A percentile compares a stretch with the other conserved stretches of the same genome.
These are phyloP conservation scores for Raffaelea deltoideospora DNA, from an alignment of 2,329 filamentous ascomycete species.

Conservation along the genomic window DNA sequence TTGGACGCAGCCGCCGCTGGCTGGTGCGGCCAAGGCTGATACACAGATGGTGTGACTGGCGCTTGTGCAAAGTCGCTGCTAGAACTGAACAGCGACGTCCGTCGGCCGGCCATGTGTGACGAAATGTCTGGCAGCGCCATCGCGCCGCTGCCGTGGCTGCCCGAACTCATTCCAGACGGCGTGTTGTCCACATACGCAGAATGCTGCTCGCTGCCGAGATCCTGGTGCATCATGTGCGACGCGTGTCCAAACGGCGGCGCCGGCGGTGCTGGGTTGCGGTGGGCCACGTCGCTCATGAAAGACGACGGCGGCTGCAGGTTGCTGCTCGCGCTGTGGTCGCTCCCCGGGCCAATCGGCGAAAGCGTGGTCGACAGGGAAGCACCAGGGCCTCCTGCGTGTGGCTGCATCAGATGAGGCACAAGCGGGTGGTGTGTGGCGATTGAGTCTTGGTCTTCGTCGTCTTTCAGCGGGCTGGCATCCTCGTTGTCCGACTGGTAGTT, in stretches of 20 bases:
- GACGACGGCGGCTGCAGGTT: constrained; percentile 9
- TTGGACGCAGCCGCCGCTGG: no score
- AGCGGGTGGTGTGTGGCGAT: constrained; percentile 15
- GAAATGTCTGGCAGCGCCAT: no score
- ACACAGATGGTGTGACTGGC: constrained; percentile 20
- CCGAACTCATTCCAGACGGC: no score
- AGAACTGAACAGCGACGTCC: constrained; percentile 27
- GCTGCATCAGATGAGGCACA: constrained; percentile 17
- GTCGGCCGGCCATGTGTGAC: constrained; percentile 27
- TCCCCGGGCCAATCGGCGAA: constrained; percentile 12
- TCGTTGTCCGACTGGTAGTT: constrained; percentile 33
- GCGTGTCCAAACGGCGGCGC: no score
- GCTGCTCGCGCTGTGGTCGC: constrained; percentile 19
- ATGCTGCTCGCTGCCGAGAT: constrained; percentile 25
- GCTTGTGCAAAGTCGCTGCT: constrained; percentile 29
- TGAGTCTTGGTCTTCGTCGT: constrained; percentile 24
- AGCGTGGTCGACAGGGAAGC: constrained; percentile 1
- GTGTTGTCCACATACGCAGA: constrained; percentile 22
- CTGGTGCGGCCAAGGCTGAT: constrained; percentile 29
- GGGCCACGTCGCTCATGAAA: constrained; percentile 28
- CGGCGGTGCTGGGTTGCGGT: constrained; percentile 22
- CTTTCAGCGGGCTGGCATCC: constrained; percentile 20
- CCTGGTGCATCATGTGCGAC: constrained; percentile 25
- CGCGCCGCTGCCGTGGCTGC: no score
- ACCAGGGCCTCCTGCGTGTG: constrained; percentile 7